phyloP scores from a whole-genome alignment of 176 grass and related monocot species.

The barley (Hordeum vulgare) region DNA sequence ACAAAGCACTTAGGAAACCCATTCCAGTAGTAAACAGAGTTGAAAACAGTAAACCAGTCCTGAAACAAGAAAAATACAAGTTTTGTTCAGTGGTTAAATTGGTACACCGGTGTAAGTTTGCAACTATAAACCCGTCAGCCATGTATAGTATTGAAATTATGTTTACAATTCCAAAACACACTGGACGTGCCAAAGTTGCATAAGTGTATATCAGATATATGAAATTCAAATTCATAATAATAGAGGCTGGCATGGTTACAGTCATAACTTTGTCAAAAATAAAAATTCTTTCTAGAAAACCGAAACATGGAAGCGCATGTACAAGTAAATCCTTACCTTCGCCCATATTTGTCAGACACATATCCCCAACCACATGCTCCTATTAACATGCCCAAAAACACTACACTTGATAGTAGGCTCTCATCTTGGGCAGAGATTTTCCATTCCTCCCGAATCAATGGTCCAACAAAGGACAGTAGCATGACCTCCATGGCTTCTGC shows the following conservation, averaged over 20 bases:
- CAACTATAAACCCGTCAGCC: neutral
- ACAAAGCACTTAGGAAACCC: conserved; percentile 60
- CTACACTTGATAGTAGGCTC: conserved; percentile 70
- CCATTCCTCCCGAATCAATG: conserved; percentile 58
- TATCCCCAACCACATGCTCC: conserved; percentile 69
- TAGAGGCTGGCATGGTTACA: neutral
- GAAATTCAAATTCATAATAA: neutral
- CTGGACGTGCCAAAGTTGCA: neutral
- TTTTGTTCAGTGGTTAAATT: conserved; percentile 15
- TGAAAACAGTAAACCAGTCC: conserved; percentile 64
- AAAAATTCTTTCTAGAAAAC: neutral
- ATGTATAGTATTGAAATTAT: neutral
- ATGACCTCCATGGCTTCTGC: conserved; percentile 84
- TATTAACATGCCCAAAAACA: conserved; percentile 81
- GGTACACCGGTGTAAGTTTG: neutral
- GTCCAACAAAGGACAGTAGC: conserved; percentile 81
- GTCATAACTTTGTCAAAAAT: neutral
- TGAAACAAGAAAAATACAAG: conserved; percentile 36
- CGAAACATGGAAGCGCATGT: neutral
- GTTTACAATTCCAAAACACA: neutral
- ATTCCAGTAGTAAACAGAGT: conserved; percentile 48
- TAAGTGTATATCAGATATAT: neutral
- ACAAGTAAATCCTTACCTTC: conserved; percentile 39
- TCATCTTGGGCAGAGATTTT: conserved; percentile 47
- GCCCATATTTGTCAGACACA: conserved; percentile 74